Evolutionary conservation across 1,139 yeast species (phyloP).

Genomic region (Saccharomyces hybrid): DNA sequence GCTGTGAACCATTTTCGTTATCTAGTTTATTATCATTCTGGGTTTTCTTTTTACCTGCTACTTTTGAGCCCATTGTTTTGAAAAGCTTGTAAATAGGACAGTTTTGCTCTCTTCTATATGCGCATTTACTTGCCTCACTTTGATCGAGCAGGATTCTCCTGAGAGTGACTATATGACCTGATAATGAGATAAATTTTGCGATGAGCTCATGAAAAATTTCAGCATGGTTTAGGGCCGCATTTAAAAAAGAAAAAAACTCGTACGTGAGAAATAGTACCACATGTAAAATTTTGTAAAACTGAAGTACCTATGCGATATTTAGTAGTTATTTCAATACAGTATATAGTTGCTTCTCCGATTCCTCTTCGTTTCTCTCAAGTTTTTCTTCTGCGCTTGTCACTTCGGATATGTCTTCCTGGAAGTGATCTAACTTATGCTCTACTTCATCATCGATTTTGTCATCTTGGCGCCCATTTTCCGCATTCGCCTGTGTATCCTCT

Average conservation of each 20-base stretch:
- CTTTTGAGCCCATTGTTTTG: background rate
- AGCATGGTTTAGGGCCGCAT: background rate
- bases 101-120: background rate
- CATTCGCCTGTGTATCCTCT: slow-evolving; percentile 8
- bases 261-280: background rate
- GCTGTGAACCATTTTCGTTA: background rate
- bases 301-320: slow-evolving; percentile 9
- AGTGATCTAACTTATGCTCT: background rate
- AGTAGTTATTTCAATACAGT: slow-evolving; percentile 16
- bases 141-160: background rate
- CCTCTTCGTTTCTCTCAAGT: slow-evolving; percentile 10
- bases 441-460: slow-evolving; percentile 17
- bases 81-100: background rate
- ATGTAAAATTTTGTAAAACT: background rate
- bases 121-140: background rate
- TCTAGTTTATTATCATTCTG: background rate
- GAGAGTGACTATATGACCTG: background rate
- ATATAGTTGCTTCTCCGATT: slow-evolving; percentile 10
- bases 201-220: background rate
- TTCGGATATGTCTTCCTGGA: background rate
- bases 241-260: background rate
- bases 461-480: slow-evolving; percentile 13
- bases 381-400: slow-evolving; percentile 11
- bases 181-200: background rate
- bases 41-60: background rate